These are phyloP conservation scores for Chaetomidium leptoderma DNA, from an alignment of 495 filamentous ascomycete species.

Conservation along the genomic window DNA sequence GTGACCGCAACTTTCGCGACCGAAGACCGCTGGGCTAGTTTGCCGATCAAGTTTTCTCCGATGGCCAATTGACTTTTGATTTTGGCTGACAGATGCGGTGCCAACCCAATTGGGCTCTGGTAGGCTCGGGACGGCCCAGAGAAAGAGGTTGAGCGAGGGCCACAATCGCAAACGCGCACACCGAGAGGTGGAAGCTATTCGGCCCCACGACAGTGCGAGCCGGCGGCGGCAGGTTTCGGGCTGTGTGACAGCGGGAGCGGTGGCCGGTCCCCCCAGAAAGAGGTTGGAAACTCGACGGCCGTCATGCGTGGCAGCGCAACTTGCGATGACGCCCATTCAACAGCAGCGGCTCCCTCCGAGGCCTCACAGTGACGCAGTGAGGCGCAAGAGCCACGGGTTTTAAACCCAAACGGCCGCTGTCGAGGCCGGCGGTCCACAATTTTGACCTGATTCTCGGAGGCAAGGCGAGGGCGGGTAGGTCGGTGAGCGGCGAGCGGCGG, in stretches of 20 bases:
- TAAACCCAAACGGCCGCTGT: background rate
- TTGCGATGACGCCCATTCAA: background rate
- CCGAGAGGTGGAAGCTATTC: background rate
- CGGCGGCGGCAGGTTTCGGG: background rate
- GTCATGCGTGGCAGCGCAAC: background rate
- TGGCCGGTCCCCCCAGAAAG: background rate
- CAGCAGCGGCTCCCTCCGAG: conserved; percentile 11
- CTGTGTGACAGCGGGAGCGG: conserved; percentile 3
- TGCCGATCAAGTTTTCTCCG: conserved; percentile 7
- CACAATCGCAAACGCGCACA: background rate
- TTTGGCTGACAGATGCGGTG: background rate
- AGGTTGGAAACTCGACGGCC: background rate
- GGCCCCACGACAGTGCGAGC: background rate
- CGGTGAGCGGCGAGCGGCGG: conserved; percentile 8
- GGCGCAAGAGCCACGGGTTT: background rate
- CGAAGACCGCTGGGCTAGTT: conserved; percentile 1
- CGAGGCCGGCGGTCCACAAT: background rate
- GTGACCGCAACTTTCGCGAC: conserved; percentile 13
- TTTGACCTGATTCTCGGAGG: conserved; percentile 12
- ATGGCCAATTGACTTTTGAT: conserved; percentile 8
- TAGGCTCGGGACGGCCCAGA: background rate
- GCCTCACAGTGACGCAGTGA: conserved; percentile 7
- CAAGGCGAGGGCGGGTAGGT: conserved; percentile 5
- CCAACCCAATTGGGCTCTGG: conserved; percentile 1
- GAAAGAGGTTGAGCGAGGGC: background rate